phyloP scores from a whole-genome alignment of 2,329 filamentous ascomycete genomes.

The Sclerotinia trifoliorum region DNA sequence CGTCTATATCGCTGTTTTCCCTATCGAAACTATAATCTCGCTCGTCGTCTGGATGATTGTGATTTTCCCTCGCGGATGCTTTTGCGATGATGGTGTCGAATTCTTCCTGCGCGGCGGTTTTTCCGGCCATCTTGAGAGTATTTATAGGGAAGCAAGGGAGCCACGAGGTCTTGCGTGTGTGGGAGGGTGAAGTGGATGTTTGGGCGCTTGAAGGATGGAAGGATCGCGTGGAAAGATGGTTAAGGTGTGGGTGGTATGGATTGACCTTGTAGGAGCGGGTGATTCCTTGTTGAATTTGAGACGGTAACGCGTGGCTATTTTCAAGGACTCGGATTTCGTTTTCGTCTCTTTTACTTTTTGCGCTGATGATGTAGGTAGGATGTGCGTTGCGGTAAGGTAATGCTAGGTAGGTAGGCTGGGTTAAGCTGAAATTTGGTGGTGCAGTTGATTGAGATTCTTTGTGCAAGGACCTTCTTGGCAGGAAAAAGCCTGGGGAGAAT shows the following conservation, averaged over 20 bases:
- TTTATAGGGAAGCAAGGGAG: conserved; percentile 24
- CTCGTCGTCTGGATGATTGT: conserved; percentile 55
- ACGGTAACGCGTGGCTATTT: neutral
- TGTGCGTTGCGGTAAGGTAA: neutral
- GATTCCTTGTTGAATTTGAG: neutral
- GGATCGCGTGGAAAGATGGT: conserved; percentile 17
- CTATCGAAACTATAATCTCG: conserved; percentile 51
- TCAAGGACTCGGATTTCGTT: neutral
- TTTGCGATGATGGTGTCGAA: conserved; percentile 62
- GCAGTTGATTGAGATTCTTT: conserved; percentile 15
- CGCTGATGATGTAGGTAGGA: conserved; percentile 8
- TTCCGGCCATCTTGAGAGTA: conserved; percentile 37
- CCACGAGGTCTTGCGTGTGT: conserved; percentile 29
- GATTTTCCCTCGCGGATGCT: conserved; percentile 43
- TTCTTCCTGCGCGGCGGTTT: conserved; percentile 64
- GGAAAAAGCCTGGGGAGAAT: neutral
- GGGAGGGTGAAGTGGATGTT: conserved; percentile 11
- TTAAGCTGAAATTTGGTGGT: conserved; percentile 9
- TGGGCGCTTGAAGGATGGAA: conserved; percentile 15
- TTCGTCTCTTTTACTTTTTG: neutral
- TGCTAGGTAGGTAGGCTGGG: neutral
- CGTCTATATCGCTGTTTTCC: conserved; percentile 56
- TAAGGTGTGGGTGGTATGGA: neutral
- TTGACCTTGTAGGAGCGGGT: conserved; percentile 10
- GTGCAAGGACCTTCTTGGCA: conserved; percentile 15